Conservation (phyloP, 202 grass and related monocot species). For the Schoenoplectus tabernaemontani region DNA sequence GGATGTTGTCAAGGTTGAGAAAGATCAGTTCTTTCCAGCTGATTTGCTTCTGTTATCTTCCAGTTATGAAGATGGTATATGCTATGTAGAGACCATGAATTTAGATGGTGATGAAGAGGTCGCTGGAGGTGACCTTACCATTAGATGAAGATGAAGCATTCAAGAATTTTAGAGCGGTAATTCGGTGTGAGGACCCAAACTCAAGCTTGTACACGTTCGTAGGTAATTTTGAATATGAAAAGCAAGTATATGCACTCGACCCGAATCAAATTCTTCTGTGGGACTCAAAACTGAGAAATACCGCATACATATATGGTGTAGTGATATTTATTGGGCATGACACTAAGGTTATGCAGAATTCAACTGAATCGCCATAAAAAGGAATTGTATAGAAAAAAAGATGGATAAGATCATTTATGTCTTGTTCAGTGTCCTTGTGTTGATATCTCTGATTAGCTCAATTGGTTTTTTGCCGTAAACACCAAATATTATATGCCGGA, state of each 20-base stretch:
- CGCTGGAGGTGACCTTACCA: constrained; percentile 65
- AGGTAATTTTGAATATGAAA: constrained; percentile 88
- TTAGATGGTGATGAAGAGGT: constrained; percentile 96
- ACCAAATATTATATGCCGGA: constrained; percentile 43
- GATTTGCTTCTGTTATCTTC: constrained; percentile 73
- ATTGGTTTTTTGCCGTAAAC: constrained; percentile 83
- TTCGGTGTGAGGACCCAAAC: constrained; percentile 93
- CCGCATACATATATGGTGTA: constrained; percentile 77
- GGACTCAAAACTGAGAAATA: constrained; percentile 97
- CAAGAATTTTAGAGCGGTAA: constrained; percentile 61
- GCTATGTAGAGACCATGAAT: constrained; percentile 99
- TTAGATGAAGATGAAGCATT: constrained; percentile 72
- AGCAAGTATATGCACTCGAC: constrained; percentile 76
- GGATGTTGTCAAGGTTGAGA: constrained; percentile 84
- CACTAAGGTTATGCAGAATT: constrained; percentile 99
- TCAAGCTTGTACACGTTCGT: constrained; percentile 77
- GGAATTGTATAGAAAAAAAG: constrained; percentile 90
- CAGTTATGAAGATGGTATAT: constrained; percentile 96
- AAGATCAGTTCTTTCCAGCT: constrained; percentile 96
- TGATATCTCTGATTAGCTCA: constrained; percentile 94
- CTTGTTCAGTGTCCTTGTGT: constrained; percentile 76
- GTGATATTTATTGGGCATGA: constrained; percentile 94
- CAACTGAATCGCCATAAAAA: constrained; percentile 80
- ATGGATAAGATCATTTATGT: constrained; percentile 97
- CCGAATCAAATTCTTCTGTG: constrained; percentile 87